Evolutionary conservation across 805 yeast species (phyloP), one percentile per base, ranked within the genome.

Genomic region (Pichia ethanolica): DNA sequence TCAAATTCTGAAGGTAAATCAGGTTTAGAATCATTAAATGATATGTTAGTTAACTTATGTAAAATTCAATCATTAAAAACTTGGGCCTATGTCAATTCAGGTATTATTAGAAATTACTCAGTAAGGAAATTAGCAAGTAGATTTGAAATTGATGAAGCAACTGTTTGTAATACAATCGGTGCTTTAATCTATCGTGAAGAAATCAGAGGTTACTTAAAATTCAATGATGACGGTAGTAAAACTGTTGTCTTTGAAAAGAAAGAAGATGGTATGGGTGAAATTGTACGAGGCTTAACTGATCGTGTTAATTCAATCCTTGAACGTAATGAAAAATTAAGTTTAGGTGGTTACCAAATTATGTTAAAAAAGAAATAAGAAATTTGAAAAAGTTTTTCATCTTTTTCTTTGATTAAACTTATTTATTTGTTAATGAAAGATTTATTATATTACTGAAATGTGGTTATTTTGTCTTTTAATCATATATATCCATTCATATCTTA

Each of bases 61-160:
- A 95, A 93, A 73, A 72, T 81, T 48, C 96, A 89, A 69, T 95
- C 97, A 44, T 77, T 93, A 63, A 82, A 96, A 70, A 88, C 97
- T n/a, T 93, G 86, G 68, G 74, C 93, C 56, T 86, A 89, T 75
- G 83, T 86, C 55, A 89, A 84, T 72, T 87, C 86, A 64, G 69
- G 82, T 35, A 82, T 81, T 59, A 89, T 83, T 71, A 72, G 83
- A 53, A 84, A 86, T 55, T 76, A 91, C 49, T 83, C 96, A 4
- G 67, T 89, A 45, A 66, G 72, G 14, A 80, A 80, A 57, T 73
- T 93, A 60, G 71, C 89, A 26, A 64, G 72, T 45, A 74, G 81
- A 53, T 93, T 91, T 65, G 83, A 81, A 58, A 71, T 91, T 45
- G 65, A 77, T 13, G 73, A 70, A 53, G 71, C 70, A 12, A 72